These are phyloP conservation scores for Trichoderma afroharzianum DNA, from an alignment of 2,329 filamentous ascomycete genomes.

Conservation along the genomic window DNA sequence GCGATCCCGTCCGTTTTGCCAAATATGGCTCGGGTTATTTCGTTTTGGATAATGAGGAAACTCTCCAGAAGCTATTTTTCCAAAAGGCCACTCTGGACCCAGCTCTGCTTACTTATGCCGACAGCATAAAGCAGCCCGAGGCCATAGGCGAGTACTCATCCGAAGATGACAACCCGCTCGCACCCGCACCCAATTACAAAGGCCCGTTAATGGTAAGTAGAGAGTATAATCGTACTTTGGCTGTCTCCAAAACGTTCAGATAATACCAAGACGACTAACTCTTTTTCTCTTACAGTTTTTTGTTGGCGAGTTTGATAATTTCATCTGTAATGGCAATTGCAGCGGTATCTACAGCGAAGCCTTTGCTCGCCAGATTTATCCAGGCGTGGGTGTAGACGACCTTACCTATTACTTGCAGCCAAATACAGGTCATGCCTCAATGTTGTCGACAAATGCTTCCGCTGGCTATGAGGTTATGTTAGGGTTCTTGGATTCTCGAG, in stretches of 20 bases:
- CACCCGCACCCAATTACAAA: background rate
- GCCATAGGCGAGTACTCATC: background rate
- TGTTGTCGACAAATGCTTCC: background rate
- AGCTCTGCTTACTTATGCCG: background rate
- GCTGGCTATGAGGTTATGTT: background rate
- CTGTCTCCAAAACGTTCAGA: no score
- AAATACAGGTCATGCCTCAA: background rate
- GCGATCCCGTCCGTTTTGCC: background rate
- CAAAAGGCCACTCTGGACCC: background rate
- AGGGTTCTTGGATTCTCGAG: background rate
- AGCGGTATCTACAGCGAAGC: no score
- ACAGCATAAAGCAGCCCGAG: background rate
- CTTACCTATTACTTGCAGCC: background rate
- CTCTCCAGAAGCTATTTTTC: background rate
- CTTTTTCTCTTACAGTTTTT: no score
- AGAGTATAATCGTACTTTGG: no score
- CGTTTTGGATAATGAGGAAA: background rate
- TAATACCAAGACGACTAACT: no score
- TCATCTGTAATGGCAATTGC: no score
- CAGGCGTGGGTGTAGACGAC: background rate
- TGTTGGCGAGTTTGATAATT: no score
- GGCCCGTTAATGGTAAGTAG: background rate
- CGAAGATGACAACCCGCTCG: background rate
- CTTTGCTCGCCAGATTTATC: no score
- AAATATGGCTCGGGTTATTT: background rate